Conservation (phyloP, 2,329 filamentous ascomycete genomes). For the Elsinoe fawcettii region DNA sequence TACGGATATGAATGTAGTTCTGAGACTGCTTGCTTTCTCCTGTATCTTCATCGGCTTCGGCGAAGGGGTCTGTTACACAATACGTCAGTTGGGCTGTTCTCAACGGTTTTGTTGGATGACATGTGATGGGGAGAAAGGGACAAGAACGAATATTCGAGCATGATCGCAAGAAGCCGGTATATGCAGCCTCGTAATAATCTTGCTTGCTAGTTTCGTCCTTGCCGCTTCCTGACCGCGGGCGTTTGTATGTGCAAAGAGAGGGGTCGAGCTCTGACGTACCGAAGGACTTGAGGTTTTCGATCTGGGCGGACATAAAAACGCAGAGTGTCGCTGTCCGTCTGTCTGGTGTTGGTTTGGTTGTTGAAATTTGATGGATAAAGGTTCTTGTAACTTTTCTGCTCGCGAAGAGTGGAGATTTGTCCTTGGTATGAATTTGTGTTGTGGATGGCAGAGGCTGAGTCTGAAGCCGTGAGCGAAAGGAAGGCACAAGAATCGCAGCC, state of each 20-base stretch:
- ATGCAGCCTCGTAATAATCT: neutral
- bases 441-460: slow-evolving; percentile 13
- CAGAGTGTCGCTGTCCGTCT: slow-evolving; percentile 17
- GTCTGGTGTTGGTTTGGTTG: slow-evolving; percentile 14
- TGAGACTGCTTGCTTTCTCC: slow-evolving; percentile 91
- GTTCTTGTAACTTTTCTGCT: slow-evolving; percentile 8
- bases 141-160: neutral
- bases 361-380: neutral
- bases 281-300: slow-evolving; percentile 97
- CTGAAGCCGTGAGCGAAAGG: neutral
- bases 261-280: slow-evolving; percentile 51
- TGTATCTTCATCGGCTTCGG: slow-evolving; percentile 99
- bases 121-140: neutral
- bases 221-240: neutral
- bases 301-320: slow-evolving; percentile 69
- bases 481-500: slow-evolving; percentile 2
- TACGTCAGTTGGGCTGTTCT: slow-evolving; percentile 13
- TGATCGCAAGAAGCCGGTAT: neutral
- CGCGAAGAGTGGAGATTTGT: slow-evolving; percentile 16
- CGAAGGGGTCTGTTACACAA: slow-evolving; percentile 81
- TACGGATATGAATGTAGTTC: slow-evolving; percentile 99
- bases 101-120: slow-evolving; percentile 15
- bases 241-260: neutral
- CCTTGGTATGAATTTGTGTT: slow-evolving; percentile 13
- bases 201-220: neutral